Evolutionary conservation across 441 rosid genomes (phyloP).

Genomic region (Populus hybrid): DNA sequence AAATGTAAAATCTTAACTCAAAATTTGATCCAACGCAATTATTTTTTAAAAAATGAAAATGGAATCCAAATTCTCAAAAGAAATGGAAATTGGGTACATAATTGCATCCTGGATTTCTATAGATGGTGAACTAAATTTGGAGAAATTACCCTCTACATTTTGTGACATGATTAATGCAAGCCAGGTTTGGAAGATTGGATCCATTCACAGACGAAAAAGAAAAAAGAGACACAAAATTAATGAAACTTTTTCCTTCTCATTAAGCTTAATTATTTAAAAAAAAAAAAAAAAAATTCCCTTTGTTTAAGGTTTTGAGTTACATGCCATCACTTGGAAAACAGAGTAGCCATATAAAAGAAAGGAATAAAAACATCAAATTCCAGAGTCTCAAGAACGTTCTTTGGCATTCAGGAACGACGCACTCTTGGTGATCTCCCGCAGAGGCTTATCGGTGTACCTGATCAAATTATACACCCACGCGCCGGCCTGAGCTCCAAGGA

Average conservation of each 20-base stretch:
- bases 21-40: no score
- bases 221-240: neutral
- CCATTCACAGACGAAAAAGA: neutral
- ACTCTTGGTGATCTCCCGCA: conserved; percentile 74
- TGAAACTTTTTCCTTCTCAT: neutral
- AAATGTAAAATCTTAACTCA: no score
- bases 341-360: neutral
- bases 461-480: conserved; percentile 74
- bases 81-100: no score
- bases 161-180: no score
- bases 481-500: conserved; percentile 70
- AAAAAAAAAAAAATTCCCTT: no score
- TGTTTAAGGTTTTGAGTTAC: neutral
- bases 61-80: no score
- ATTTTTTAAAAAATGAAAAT: no score
- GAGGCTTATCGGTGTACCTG: conserved; percentile 76
- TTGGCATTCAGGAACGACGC: conserved; percentile 53
- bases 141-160: no score
- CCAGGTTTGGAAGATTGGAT: neutral
- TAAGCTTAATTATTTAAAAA: neutral
- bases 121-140: no score
- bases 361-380: neutral
- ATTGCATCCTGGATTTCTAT: no score
- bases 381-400: neutral
- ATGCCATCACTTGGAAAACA: neutral